Base-by-base conservation (phyloP, 2,329 filamentous ascomycete genomes). In the Verticillium isaacii region DNA sequence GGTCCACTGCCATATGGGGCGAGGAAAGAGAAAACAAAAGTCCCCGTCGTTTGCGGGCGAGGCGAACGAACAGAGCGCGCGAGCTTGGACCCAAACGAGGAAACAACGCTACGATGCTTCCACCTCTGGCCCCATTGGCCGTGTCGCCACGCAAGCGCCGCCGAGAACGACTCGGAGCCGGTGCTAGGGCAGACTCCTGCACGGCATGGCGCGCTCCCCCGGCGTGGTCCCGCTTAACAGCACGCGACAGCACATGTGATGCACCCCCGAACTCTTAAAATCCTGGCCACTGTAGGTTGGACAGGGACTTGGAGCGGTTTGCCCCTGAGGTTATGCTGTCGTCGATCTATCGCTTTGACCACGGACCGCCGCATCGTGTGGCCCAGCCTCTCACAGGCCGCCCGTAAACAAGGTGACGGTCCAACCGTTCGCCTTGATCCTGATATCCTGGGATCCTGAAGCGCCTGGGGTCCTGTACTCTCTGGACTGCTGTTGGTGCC, bases 91-190 rank as follows among this genome's bases (percentile, higher is more conserved):
- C 29, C 29, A 50, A 50, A n/a, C 14, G 57, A 58, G 57, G 39
- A 58, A 58, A 58, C 57, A 45, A 58, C 57, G 57, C 57, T 58
- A 58, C 32, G 15, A n/a, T 50, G 57, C 34, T 50, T 39, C 41
- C 36, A 36, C 32, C 19, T 41, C 19, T 37, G 37, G 34, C 19
- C 23, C 50, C 25, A 34, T 50, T 58, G 36, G 37, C 15, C 25
- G 15, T 41, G n/a, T 23, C 15, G 9, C 25, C 54, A n/a, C 12
- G 54, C 54, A 56, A 34, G 29, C 55, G 32, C 55, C 32, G 55
- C 55, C 32, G 32, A 36, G 41, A 25, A n/a, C 41, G 19, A 50
- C n/a, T 50, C 41, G 41, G 41, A n/a, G 41, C 19, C n/a, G 41
- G 41, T 23, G 8, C 41, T 50, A 23, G n/a, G 29, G n/a, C 41